Evolutionary conservation across 2,329 filamentous ascomycete species (phyloP), one percentile per base, ranked within the genome.

Genomic region (Orbilia oligospora): DNA sequence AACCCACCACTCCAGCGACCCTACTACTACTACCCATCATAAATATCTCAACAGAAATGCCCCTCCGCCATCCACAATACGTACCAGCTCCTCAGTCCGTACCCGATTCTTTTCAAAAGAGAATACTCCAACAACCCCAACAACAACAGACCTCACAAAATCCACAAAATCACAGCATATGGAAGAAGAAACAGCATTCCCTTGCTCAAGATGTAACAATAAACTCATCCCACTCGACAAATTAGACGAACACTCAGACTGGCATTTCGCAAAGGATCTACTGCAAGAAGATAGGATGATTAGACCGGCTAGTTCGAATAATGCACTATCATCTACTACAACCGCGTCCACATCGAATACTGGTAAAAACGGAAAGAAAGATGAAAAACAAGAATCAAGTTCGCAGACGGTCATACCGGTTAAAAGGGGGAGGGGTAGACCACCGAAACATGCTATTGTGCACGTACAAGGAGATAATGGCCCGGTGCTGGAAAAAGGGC

Each of bases 181-280:
- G 85, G 38, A 84, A 84, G 49, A 86, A 87, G 33, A 90, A 91
- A 51, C 86, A 87, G 69, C 87, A 86, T 24, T 92, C 91, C 84
- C 90, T 91, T 81, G 83, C 84, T 41, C 88, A 9, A 44, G 76
- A 3, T 79, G 76, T 63, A 71, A 71, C 16, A 79, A 79, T 33
- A 79, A 79, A 71, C 65, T 69, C 80, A 85, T 86, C 71, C 86
- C 87, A 46, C 83, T 86, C 27, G 89, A 91, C 71, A 88, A 88
- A 81, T 83, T 90, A 56, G 88, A 90, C 80, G 94, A 92, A 84
- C 96, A 99, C 84, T 87, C 91, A 68, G 96, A 99, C 84, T 98
- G 94, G 91, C 96, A 99, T 85, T 91, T 97, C 85, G 96, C 96
- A 55, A 93, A 92, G 85, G 92, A 95, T 81, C 87, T 99, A 33